Conservation (phyloP, 805 yeast species). For the Suhomyces canberraensis region DNA sequence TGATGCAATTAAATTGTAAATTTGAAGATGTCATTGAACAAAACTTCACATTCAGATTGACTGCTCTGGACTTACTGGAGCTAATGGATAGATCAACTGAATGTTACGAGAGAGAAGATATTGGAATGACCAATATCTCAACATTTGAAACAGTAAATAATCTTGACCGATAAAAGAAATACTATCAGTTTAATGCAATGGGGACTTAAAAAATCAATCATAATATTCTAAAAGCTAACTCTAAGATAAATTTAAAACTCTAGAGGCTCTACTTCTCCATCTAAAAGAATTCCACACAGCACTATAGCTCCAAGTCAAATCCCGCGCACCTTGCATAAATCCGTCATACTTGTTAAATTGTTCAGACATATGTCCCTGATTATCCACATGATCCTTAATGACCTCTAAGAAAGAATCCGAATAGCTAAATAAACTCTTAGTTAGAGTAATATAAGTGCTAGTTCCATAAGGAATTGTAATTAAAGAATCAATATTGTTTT, state of each 20-base stretch:
- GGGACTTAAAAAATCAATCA: not conserved
- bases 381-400: constrained; percentile 56
- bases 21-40: too few relatives aligned
- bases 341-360: constrained; percentile 83
- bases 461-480: constrained; percentile 35
- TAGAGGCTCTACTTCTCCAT: constrained; percentile 51
- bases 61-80: constrained; percentile 39
- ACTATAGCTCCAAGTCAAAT: constrained; percentile 89
- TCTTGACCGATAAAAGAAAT: constrained; percentile 16
- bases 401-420: constrained; percentile 67
- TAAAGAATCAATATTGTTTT: constrained; percentile 23
- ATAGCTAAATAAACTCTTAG: constrained; percentile 46
- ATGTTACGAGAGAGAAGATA: constrained; percentile 33
- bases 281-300: constrained; percentile 68
- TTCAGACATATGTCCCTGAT: constrained; percentile 77
- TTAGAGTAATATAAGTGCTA: constrained; percentile 43
- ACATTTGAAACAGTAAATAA: constrained; percentile 37
- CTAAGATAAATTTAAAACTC: not conserved
- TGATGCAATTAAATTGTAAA: too few relatives aligned
- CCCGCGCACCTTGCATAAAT: constrained; percentile 80
- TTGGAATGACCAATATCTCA: constrained; percentile 26
- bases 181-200: too few relatives aligned
- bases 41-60: constrained; percentile 24
- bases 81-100: constrained; percentile 45
- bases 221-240: not conserved